Evolutionary conservation across 257 asterid genomes (phyloP).

Genomic region (Solanum sitiens): DNA sequence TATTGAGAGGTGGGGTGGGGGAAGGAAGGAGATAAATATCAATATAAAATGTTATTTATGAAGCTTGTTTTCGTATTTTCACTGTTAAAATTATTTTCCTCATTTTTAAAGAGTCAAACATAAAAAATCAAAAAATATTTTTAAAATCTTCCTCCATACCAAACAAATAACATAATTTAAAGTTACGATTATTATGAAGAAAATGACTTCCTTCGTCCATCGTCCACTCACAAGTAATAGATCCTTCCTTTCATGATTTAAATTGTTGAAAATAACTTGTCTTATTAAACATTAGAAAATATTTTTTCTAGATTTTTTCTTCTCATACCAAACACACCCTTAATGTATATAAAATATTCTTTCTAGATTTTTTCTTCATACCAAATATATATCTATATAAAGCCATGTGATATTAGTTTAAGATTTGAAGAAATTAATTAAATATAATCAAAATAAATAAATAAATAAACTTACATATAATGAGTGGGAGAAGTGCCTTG

Average conservation of each 20-base stretch:
- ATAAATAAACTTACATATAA: not conserved
- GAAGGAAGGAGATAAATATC: not conserved
- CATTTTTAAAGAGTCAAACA: not conserved
- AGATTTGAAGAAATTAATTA: not conserved
- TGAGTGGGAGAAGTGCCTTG: conserved; percentile 14
- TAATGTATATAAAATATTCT: not conserved
- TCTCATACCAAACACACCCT: not conserved
- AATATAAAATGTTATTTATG: not conserved
- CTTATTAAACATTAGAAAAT: too few species aligned
- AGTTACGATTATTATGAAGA: not conserved
- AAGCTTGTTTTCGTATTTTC: too few species aligned
- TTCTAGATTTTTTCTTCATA: not conserved
- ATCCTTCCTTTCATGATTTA: not conserved
- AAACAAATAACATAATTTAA: too few species aligned
- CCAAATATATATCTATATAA: too few species aligned
- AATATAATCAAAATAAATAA: not conserved
- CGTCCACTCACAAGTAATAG: not conserved
- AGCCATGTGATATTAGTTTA: not conserved
- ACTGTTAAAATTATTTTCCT: too few species aligned
- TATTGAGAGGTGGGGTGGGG: not conserved
- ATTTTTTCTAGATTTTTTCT: not conserved
- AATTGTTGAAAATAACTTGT: not conserved
- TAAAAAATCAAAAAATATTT: too few species aligned
- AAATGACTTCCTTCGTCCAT: not conserved
- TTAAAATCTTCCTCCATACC: not conserved